Evolutionary conservation across 257 asterid species (phyloP).

Genomic region (Solanum ahanhuiri): DNA sequence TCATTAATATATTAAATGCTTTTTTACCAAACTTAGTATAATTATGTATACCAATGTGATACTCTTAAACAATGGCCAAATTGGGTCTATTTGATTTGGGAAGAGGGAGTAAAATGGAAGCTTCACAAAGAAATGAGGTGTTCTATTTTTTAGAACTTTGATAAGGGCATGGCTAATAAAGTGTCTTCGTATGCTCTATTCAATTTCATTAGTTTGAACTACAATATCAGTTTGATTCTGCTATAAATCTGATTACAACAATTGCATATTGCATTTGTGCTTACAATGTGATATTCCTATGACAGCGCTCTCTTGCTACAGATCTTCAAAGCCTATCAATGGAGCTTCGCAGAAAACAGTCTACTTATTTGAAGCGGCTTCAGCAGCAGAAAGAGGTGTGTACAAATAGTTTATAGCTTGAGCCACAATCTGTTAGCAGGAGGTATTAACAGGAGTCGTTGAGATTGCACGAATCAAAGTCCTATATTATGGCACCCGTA

Average conservation of each 20-base stretch:
- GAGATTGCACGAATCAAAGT: neutral
- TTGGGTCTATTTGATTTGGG: neutral
- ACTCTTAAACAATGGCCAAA: neutral
- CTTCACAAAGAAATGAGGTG: neutral
- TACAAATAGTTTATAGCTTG: neutral
- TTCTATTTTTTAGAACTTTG: neutral
- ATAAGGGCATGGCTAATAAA: neutral
- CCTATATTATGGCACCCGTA: neutral
- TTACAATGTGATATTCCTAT: conserved; percentile 16
- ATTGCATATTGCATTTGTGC: conserved; percentile 2
- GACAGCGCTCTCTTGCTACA: conserved; percentile 78
- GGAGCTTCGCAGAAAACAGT: conserved; percentile 68
- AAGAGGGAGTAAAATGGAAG: neutral
- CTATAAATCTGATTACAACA: neutral
- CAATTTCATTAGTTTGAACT: neutral
- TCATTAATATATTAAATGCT: neutral
- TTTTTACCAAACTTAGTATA: neutral
- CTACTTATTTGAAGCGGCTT: conserved; percentile 60
- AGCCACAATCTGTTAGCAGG: neutral
- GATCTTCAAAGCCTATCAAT: conserved; percentile 71
- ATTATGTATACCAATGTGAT: neutral
- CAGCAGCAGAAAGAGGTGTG: conserved; percentile 71
- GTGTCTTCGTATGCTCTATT: neutral
- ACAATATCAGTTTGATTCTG: neutral
- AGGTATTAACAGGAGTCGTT: neutral